Evolutionary conservation across 2,329 filamentous ascomycete species (phyloP).

Genomic region (Cercospora zeina): DNA sequence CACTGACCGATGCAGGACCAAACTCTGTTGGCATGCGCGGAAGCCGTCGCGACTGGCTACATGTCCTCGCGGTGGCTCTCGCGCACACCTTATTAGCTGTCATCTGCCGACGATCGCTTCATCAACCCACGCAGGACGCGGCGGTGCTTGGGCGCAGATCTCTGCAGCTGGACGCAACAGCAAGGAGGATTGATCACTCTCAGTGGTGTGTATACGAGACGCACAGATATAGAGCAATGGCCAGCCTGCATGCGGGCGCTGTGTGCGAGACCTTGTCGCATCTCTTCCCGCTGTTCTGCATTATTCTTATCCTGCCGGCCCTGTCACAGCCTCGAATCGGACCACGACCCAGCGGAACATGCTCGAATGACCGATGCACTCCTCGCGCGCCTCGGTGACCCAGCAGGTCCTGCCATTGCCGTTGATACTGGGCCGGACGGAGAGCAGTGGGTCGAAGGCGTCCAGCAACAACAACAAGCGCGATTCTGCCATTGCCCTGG

Average conservation of each 20-base stretch:
- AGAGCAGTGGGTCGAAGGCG: conserved; percentile 22
- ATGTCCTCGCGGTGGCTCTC: not conserved
- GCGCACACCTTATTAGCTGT: not conserved
- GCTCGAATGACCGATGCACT: conserved; percentile 16
- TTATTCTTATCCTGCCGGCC: not conserved
- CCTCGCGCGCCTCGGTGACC: conserved; percentile 26
- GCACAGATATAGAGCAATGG: conserved; percentile 10
- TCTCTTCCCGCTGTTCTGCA: not conserved
- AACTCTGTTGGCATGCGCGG: not conserved
- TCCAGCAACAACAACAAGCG: conserved; percentile 27
- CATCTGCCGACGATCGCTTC: conserved; percentile 1
- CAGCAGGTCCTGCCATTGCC: conserved; percentile 30
- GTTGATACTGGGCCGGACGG: conserved; percentile 26
- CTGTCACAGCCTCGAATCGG: conserved; percentile 8
- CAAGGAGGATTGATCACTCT: conserved; percentile 10
- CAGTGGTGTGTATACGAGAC: not conserved
- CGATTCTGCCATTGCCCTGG: conserved; percentile 29
- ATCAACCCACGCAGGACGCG: conserved; percentile 5
- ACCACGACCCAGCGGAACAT: conserved; percentile 11
- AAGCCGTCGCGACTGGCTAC: not conserved
- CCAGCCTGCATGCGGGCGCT: not conserved
- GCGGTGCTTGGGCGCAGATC: not conserved
- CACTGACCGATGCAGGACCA: conserved; percentile 3
- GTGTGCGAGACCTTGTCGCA: not conserved
- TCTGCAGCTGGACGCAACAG: conserved; percentile 12